Conservation (phyloP, 192 early-diverging fungal genomes). For the Radiomyces spectabilis region DNA sequence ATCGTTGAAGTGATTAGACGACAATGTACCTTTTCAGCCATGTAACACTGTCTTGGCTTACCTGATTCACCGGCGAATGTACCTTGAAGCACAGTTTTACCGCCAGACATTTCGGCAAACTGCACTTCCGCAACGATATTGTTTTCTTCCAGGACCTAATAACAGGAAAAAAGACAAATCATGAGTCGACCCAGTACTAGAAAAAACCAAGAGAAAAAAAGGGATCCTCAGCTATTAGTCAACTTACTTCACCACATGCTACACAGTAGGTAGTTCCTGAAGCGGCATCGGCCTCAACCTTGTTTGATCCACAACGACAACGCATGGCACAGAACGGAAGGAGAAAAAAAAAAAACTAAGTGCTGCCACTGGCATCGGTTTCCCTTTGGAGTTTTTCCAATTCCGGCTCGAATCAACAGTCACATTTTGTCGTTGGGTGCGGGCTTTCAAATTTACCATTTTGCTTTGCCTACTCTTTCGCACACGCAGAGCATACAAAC, state of each 20-base stretch:
- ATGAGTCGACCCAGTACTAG: not conserved
- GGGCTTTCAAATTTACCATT: no score
- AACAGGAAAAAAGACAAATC: not conserved
- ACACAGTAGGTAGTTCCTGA: constrained; percentile 20
- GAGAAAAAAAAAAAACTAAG: constrained; percentile 1
- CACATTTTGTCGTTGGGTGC: no score
- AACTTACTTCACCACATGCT: constrained; percentile 11
- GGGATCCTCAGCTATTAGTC: no score
- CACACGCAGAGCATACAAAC: no score
- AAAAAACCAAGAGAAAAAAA: not conserved
- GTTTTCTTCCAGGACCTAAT: constrained; percentile 87
- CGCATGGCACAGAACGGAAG: not conserved
- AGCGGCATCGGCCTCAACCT: constrained; percentile 9
- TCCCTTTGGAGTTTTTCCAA: no score
- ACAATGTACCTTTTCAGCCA: no score
- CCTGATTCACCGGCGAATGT: constrained; percentile 41
- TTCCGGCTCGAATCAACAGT: no score
- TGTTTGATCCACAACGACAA: constrained; percentile 21
- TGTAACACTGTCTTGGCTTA: no score
- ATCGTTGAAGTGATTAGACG: no score
- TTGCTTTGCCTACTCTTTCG: no score
- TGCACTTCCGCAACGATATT: constrained; percentile 87
- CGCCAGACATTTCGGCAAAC: constrained; percentile 79
- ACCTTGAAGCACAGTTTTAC: constrained; percentile 76
- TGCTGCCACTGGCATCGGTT: no score